Evolutionary conservation across 1,284 basidiomycete genomes (phyloP).

Genomic region (Vanrija sp.): DNA sequence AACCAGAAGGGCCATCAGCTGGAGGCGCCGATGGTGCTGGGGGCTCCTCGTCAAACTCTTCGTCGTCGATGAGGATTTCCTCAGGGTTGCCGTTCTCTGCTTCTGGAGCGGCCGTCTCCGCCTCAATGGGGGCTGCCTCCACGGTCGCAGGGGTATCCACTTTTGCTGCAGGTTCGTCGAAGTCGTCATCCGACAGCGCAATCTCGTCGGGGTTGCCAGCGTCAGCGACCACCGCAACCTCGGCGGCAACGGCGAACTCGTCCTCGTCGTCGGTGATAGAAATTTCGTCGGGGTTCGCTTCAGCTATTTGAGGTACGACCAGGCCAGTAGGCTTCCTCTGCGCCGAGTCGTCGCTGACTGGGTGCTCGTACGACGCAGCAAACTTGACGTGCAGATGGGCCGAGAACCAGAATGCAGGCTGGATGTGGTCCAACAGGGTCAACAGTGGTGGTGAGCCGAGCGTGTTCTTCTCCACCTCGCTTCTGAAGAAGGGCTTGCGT

Average conservation of each 20-base stretch:
- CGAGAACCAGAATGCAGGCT: slow-evolving; percentile 90
- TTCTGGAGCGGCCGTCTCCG: neutral
- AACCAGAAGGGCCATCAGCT: neutral
- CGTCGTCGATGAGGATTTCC: slow-evolving; percentile 24
- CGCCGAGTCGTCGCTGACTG: slow-evolving; percentile 11
- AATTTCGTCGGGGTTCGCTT: slow-evolving; percentile 64
- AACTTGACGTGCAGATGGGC: slow-evolving; percentile 88
- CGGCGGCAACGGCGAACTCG: slow-evolving; percentile 13
- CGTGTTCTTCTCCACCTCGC: slow-evolving; percentile 63
- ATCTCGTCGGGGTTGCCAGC: slow-evolving; percentile 67
- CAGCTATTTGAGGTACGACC: neutral
- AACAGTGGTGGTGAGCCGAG: slow-evolving; percentile 89
- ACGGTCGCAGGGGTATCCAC: neutral
- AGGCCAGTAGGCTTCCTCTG: neutral
- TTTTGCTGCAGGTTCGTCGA: neutral
- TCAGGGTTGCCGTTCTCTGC: slow-evolving; percentile 20
- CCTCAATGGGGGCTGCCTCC: slow-evolving; percentile 8
- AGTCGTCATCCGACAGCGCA: slow-evolving; percentile 60
- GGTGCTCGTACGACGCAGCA: slow-evolving; percentile 64
- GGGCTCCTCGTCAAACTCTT: slow-evolving; percentile 17
- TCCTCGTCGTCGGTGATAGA: slow-evolving; percentile 58
- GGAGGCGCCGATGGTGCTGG: neutral
- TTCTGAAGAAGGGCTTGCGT: slow-evolving; percentile 75
- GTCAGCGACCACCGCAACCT: slow-evolving; percentile 6
- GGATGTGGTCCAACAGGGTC: slow-evolving; percentile 67